Base-by-base conservation (phyloP, 1,284 basidiomycete genomes). In the Tilletia caries region DNA sequence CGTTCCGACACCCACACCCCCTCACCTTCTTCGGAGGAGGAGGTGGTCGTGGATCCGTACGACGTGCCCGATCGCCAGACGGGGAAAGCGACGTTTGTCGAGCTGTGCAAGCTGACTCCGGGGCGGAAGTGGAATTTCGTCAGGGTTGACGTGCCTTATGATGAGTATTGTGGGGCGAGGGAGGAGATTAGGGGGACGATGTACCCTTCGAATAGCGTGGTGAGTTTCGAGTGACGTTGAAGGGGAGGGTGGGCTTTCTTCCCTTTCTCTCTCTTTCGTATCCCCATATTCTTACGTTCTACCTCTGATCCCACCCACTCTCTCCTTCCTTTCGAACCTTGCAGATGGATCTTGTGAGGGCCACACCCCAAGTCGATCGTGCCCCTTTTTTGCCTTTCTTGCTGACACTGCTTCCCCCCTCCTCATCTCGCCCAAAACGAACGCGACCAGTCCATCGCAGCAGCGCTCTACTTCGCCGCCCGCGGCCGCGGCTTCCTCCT, bases 391-490 rank as follows among this genome's bases (percentile, higher is more conserved):
- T 41, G 15, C 37, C 37, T 15, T 41, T 41, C 10, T 41, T 41
- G 37, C 37, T 41, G 37, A 41, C 37, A 41, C n/a, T 41, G 10
- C 37, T 41, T 41, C 37, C 15, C 15, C 15, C 6, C 8, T 41
- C 37, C 37, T 10, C 15, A 15, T 41, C 37, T 41, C n/a, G n/a
- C n/a, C n/a, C n/a, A n/a, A n/a, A n/a, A n/a, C n/a, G n/a, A n/a
- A n/a, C n/a, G 48, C 20, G 6, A 18, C 10, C 32, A 62, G 91
- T 95, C 92, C 81, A 89, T 98, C 18, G 92, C 91, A 0, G 87
- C 92, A 67, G 95, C 96, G 0, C 85, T 99, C 4, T 97, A 91
- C 83, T 98, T 98, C 80, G 95, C 95, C 2, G 91, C 94, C 1
- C 86, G 90, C 46, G 94, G 92, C 0, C 76, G 85, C 44, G 94